Percentiles rank a stretch among this genome's conserved stretches.
These are phyloP conservation scores for Zygosaccharomyces siamensis DNA, from an alignment of 805 yeast species.

Conservation along the genomic window DNA sequence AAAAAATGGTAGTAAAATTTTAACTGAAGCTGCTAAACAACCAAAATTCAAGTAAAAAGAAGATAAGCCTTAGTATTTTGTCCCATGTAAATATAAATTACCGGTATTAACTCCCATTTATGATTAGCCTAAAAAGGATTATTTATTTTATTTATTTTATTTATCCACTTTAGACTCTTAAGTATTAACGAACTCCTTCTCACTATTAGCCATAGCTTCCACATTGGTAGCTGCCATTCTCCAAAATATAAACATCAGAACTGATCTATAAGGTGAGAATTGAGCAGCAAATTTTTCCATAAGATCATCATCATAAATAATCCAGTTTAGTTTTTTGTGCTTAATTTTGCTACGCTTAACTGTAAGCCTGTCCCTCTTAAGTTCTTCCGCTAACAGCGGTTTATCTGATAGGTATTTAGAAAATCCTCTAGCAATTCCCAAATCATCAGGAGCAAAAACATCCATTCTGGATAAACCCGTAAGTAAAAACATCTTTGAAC, in stretches of 20 bases:
- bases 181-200: conserved; percentile 21
- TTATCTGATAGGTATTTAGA: conserved; percentile 55
- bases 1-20: conserved; percentile 31
- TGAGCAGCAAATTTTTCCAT: conserved; percentile 50
- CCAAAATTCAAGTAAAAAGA: conserved; percentile 12
- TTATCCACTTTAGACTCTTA: conserved; percentile 1
- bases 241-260: conserved; percentile 73
- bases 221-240: conserved; percentile 55
- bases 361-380: conserved; percentile 40
- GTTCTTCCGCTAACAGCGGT: conserved; percentile 44
- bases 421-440: conserved; percentile 82
- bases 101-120: neutral
- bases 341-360: conserved; percentile 35
- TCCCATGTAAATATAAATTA: neutral
- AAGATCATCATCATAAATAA: conserved; percentile 55
- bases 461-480: conserved; percentile 65
- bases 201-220: conserved; percentile 39
- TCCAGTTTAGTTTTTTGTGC: conserved; percentile 56
- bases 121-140: neutral
- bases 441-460: conserved; percentile 71
- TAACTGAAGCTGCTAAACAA: conserved; percentile 37
- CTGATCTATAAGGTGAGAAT: conserved; percentile 63
- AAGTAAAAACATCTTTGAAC: conserved; percentile 79
- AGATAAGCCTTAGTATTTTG: neutral
- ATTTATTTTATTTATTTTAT: conserved; percentile 3